Conservation (phyloP, 176 grass and related monocot species). For the Carex cristatella region DNA sequence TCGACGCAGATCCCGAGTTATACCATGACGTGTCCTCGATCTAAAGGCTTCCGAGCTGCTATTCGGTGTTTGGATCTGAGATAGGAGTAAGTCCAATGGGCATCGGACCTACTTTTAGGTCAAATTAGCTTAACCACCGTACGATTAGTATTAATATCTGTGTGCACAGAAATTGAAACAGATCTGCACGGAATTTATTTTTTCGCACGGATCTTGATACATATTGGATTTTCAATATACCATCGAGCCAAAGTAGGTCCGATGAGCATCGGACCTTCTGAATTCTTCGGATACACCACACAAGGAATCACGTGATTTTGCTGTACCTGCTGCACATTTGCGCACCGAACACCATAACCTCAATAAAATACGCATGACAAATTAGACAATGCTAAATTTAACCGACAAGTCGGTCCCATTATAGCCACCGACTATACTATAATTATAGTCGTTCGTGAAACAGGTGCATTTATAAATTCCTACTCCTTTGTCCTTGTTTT, state of each 20-base stretch:
- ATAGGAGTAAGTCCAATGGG: no score
- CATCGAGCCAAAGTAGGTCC: no score
- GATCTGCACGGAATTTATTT: no score
- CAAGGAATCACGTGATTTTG: background rate
- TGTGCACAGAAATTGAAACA: no score
- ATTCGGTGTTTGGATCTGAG: background rate
- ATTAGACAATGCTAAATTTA: background rate
- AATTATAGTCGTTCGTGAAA: background rate
- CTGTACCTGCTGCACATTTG: background rate
- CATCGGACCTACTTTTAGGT: no score
- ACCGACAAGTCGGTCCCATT: background rate
- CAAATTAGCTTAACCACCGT: no score
- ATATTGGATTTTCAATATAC: no score
- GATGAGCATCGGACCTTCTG: no score
- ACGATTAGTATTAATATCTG: no score
- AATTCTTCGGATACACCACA: background rate
- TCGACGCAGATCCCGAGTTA: no score
- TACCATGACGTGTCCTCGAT: background rate
- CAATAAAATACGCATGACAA: background rate
- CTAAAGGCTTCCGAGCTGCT: background rate
- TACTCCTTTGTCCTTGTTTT: background rate
- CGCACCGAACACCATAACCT: slow-evolving; percentile 4
- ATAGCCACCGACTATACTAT: background rate
- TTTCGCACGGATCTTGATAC: no score
- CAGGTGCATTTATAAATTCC: background rate